phyloP scores from a whole-genome alignment of 2,329 filamentous ascomycete species.

The Pseudogymnoascus pannorum region DNA sequence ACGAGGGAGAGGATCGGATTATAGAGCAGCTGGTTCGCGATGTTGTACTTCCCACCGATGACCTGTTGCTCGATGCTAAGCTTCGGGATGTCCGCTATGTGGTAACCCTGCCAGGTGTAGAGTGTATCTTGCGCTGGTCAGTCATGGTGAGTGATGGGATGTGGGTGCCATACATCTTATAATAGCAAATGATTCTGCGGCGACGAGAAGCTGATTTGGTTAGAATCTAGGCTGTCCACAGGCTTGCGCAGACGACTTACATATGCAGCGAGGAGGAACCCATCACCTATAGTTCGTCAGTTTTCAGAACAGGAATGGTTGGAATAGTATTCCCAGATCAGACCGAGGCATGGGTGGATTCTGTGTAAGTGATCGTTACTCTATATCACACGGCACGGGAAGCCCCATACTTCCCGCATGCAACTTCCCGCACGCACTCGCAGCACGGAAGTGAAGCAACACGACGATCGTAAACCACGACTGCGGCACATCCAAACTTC shows the following conservation, averaged over 20 bases:
- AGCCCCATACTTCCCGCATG: not conserved
- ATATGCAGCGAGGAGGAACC: not conserved
- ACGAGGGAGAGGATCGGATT: conserved; percentile 40
- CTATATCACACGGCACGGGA: conserved; percentile 4
- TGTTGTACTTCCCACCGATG: conserved; percentile 22
- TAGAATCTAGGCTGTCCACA: not conserved
- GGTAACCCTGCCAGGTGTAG: conserved; percentile 18
- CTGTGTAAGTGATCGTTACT: not conserved
- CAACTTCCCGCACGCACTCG: not conserved
- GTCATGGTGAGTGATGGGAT: not conserved
- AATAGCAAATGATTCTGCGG: not conserved
- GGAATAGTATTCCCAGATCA: not conserved
- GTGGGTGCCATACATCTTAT: not conserved
- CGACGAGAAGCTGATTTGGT: not conserved
- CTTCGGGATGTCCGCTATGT: conserved; percentile 12
- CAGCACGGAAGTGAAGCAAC: not conserved
- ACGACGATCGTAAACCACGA: not conserved
- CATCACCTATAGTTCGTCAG: conserved; percentile 2
- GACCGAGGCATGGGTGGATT: not conserved
- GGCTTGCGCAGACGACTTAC: not conserved
- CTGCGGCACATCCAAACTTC: not conserved
- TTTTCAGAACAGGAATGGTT: not conserved
- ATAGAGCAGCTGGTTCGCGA: conserved; percentile 34
- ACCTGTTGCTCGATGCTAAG: conserved; percentile 8
- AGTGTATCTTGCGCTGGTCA: conserved; percentile 14